Evolutionary conservation across 768 basidiomycete genomes (phyloP), one percentile per base, ranked within the genome.

Genomic region (Calocera viscosa): DNA sequence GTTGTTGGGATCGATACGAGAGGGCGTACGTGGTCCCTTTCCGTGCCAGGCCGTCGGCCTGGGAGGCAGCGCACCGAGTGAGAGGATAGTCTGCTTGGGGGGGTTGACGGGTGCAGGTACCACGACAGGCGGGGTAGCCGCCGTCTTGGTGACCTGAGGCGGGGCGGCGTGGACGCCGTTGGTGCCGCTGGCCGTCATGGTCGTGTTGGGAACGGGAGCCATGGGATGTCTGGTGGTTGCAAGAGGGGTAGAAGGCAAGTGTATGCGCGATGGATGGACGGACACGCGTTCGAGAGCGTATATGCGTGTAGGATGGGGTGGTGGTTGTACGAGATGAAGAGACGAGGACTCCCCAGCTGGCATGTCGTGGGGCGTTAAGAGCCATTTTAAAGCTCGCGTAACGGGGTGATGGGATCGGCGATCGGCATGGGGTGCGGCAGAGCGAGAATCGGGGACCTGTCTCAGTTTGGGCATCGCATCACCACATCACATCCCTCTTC

Each of bases 1-100:
- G 69, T 77, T 74, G 70, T 78, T 76, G 66, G 74, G 78, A 71
- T 78, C 75, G 69, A 78, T 75, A 24, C 74, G 69, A 7, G 76
- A 75, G 35, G 77, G 77, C 28, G 77, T 78, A 67, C 76, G 69
- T 35, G 77, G 77, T 70, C 73, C 76, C 70, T 72, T 67, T 67
- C 70, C 30, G 1, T 17, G 35, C 5, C 30, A 34, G 49, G 2
- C 5, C 3, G 28, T 5, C 32, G 60, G 67, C 49, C 53, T 49
- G 19, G 68, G 68, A n/a, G 70, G 70, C 14, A 71, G 70, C 24
- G 69, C 67, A 3, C 68, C 70, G n/a, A 71, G 63, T 19, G 32
- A 43, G 28, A 71, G 70, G 63, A 66, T 38, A 8, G 69, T 68
- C 63, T 71, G 69, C 14, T 47, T 67, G n/a, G 43, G 47, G 19